Percentiles rank a stretch among this genome's conserved stretches.
Evolutionary conservation across 495 filamentous ascomycete species (phyloP).

Genomic region (Aspergillus diversus): DNA sequence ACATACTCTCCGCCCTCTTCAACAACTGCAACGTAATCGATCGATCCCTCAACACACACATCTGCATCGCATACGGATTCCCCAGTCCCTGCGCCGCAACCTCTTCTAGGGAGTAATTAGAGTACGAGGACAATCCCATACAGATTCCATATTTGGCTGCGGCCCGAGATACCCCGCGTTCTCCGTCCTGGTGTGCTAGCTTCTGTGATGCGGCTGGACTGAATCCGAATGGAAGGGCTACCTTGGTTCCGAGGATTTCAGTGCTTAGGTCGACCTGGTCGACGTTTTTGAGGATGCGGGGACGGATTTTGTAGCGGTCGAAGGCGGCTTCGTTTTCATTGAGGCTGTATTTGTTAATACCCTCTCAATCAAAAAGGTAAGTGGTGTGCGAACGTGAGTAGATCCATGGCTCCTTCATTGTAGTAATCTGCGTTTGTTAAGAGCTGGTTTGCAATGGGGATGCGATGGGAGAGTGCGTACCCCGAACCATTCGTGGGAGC

Average conservation of each 20-base stretch:
- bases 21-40: slow-evolving; percentile 83
- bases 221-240: slow-evolving; percentile 79
- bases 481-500: slow-evolving; percentile 35
- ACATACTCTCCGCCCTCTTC: slow-evolving; percentile 72
- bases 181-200: slow-evolving; percentile 82
- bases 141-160: slow-evolving; percentile 72
- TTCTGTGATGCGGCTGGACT: slow-evolving; percentile 87
- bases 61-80: slow-evolving; percentile 62
- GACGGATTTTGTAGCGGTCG: slow-evolving; percentile 56
- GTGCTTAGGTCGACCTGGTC: slow-evolving; percentile 52
- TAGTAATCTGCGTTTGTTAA: slow-evolving; percentile 47
- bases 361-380: slow-evolving; percentile 8
- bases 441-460: not conserved
- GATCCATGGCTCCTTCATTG: slow-evolving; percentile 51
- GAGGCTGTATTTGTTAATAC: not conserved
- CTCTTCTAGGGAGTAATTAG: slow-evolving; percentile 55
- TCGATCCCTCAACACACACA: slow-evolving; percentile 95
- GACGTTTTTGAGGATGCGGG: slow-evolving; percentile 59
- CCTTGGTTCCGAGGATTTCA: slow-evolving; percentile 46
- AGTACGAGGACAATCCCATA: slow-evolving; percentile 60
- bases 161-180: slow-evolving; percentile 77
- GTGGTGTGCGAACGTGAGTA: slow-evolving; percentile 32
- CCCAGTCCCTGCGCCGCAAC: slow-evolving; percentile 46
- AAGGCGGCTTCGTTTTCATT: slow-evolving; percentile 56
- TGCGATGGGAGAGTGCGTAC: slow-evolving; percentile 15